Percentiles rank a stretch among this genome's conserved stretches.
Conservation (phyloP, 768 basidiomycete species). For the Mycena maculata region DNA sequence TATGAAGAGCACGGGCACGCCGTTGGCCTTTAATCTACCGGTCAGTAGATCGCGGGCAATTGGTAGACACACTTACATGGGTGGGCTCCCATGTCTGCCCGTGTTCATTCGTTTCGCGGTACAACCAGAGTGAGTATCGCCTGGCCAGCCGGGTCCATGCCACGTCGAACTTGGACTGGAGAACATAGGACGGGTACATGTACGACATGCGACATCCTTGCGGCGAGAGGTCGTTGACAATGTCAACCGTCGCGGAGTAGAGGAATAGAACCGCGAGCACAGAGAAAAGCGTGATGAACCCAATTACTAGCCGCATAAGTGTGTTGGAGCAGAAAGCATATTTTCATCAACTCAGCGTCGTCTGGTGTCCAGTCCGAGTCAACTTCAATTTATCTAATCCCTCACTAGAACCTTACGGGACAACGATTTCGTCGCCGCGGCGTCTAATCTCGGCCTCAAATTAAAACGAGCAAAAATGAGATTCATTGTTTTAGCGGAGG, state of each 20-base stretch:
- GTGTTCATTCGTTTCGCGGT: constrained; percentile 70
- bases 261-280: constrained; percentile 49
- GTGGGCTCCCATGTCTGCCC: constrained; percentile 74
- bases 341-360: neutral
- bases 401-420: too few species aligned
- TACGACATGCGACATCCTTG: constrained; percentile 97
- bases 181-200: constrained; percentile 92
- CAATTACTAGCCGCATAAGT: constrained; percentile 34
- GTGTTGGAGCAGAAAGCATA: constrained; percentile 16
- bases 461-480: neutral
- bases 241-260: constrained; percentile 57
- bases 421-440: too few species aligned
- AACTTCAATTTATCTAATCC: too few species aligned
- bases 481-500: constrained; percentile 32
- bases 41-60: neutral
- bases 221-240: constrained; percentile 71
- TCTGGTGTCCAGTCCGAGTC: neutral
- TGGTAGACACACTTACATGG: constrained; percentile 55
- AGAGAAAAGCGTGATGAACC: constrained; percentile 52
- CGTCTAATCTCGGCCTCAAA: too few species aligned
- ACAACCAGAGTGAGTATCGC: constrained; percentile 90
- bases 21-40: constrained; percentile 46
- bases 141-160: constrained; percentile 77
- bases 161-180: constrained; percentile 73
- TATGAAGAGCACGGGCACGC: constrained; percentile 93